These are phyloP conservation scores for Candida hispaniensis DNA, from an alignment of 805 yeast species.

Conservation along the genomic window DNA sequence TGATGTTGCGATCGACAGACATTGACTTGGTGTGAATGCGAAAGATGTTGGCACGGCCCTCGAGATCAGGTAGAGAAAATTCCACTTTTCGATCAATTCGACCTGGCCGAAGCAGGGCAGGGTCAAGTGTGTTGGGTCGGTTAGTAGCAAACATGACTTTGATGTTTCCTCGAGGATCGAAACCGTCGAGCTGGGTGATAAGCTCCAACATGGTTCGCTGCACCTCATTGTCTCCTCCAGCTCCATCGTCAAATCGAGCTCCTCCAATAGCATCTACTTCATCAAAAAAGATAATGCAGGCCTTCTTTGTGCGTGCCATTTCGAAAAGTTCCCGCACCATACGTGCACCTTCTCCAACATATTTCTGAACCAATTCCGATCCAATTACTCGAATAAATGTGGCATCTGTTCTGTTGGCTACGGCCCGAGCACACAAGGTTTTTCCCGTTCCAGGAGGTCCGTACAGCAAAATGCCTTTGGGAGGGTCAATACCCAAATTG, in stretches of 20 bases:
- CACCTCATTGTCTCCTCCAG: constrained; percentile 98
- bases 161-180: constrained; percentile 97
- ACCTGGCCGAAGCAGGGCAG: constrained; percentile 96
- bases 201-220: constrained; percentile 98
- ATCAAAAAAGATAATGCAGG: constrained; percentile 95
- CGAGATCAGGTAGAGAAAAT: constrained; percentile 90
- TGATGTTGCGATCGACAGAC: constrained; percentile 94
- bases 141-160: constrained; percentile 99
- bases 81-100: constrained; percentile 98
- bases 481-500: constrained; percentile 95
- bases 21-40: constrained; percentile 94
- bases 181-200: constrained; percentile 95
- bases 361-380: constrained; percentile 94
- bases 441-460: constrained; percentile 99
- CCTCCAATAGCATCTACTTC: constrained; percentile 99
- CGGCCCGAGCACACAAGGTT: constrained; percentile 97
- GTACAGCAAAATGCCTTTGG: constrained; percentile 89
- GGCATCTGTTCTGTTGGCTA: constrained; percentile 98
- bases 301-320: constrained; percentile 98
- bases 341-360: constrained; percentile 99
- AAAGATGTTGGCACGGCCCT: constrained; percentile 96
- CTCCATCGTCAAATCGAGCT: constrained; percentile 99
- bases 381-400: constrained; percentile 98
- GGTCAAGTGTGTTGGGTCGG: constrained; percentile 95
- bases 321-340: constrained; percentile 98